Evolutionary conservation across 129 eudicot species (phyloP), one percentile per base, ranked within the genome.

Genomic region (Smallanthus sonchifolius): DNA sequence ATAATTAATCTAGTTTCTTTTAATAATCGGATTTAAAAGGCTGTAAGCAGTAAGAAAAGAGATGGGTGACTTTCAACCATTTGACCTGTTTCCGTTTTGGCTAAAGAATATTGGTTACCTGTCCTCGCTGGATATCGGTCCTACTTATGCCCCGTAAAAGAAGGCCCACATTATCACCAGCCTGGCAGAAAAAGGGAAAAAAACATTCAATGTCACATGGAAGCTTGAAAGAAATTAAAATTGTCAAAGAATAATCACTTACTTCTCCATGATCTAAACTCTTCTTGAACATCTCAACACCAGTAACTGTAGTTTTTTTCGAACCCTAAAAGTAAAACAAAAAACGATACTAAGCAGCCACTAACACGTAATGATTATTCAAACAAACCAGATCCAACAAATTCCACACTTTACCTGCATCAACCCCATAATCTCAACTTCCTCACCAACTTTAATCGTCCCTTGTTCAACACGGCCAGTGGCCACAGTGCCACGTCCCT

Each of bases 401-500:
- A 77, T 39, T n/a, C 48, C 16, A 51, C 3, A 70, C 16, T 10
- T 77, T 24, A 90, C 98, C 92, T 93, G 98, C 83, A 83, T 83
- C 79, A 93, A 76, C 8, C 97, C 98, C 78, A 82, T 79, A 34
- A 93, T 88, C 80, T 93, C 98, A 24, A 93, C 97, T 74, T 93
- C 98, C 70, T 93, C 98, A 0, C 98, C 98, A 39, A 84, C 86
- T 86, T 90, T 93, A 11, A 93, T 90, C 0, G 76, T 85, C 36
- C 98, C 98, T 82, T 93, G 97, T 76, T 93, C 98, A 77, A 93
- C 83, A 86, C 98, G 97, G 14, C 97, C 98, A 48, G 98, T 93
- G 57, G 95, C 98, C 65, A 93, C 98, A 73, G 98, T 93, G 39
- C 98, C 98, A 79, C 98, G 96, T 35, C 98, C 98, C 97, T 90